Evolutionary conservation across 495 filamentous ascomycete genomes (phyloP), one percentile per base, ranked within the genome.

Genomic region (Penicillium psychrofluorescens): DNA sequence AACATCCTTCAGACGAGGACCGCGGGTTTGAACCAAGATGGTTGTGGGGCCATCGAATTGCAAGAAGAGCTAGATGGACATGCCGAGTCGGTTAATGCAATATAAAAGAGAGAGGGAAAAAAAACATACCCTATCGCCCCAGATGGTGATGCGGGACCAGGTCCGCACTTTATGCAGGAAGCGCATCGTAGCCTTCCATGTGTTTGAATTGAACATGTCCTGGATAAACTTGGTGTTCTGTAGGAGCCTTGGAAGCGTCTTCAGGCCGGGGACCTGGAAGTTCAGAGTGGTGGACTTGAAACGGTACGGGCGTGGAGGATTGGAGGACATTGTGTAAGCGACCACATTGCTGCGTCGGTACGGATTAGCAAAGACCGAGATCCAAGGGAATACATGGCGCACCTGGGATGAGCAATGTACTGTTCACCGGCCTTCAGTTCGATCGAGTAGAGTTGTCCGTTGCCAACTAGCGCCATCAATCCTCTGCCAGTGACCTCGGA

Each of bases 21-120:
- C 87, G 13, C 90, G 80, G 16, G 87, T 89, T 54, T 95, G 92
- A 53, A 98, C 64, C 15, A 97, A 71, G 30, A 98, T 74, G 4
- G 83, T 95, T 2, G 76, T 78, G 14, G 92, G 92, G 0, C 92
- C 92, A 16, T 83, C 75, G 54, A 98, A 95, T 53, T 86, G 83
- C 15, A 97, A 68, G 57, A 97, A 97, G 11, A 96, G 71, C 81
- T 85, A 41, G 31, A 30, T 8, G 0, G 29, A 0, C 37, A 29
- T 28, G 37, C 4, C 22, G 22, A 4, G 6, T 62, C 38, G 54
- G 54, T 33, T 9, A 34, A 30, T 14, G 14, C 4, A 5, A 1
- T 8, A 11, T 27, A 8, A 13, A 12, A 14, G 1, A 29, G 8
- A 2, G 31, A 28, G 8, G 12, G 13, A 22, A 5, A 38, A 36